A percentile compares a stretch with the other conserved stretches of the same genome.
phyloP scores from a whole-genome alignment of 73 alveolate genomes.

The Paramecium primaurelia region DNA sequence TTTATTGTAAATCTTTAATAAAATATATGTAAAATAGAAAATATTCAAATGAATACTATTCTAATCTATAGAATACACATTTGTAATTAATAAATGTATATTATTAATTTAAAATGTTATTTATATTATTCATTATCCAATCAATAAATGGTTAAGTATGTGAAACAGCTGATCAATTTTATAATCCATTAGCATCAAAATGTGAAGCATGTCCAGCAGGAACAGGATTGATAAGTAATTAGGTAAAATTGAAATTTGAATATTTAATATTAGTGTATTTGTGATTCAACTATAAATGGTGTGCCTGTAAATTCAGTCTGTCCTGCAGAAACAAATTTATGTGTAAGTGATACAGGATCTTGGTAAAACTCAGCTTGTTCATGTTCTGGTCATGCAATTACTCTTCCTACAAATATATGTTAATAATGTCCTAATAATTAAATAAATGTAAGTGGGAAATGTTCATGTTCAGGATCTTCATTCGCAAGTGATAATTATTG shows the following conservation, averaged over 20 bases:
- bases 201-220: background rate
- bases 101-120: background rate
- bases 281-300: background rate
- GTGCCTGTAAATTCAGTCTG: background rate
- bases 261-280: background rate
- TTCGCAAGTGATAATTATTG: background rate
- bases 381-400: constrained; percentile 26
- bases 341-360: background rate
- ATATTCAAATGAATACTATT: background rate
- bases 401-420: background rate
- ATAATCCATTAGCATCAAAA: background rate
- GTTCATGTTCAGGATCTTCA: background rate
- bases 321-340: background rate
- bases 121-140: background rate
- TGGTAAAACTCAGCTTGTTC: background rate
- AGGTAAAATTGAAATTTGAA: background rate
- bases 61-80: background rate
- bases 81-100: background rate
- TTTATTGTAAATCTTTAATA: no score
- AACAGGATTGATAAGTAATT: background rate
- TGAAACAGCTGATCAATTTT: background rate
- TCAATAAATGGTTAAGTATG: background rate
- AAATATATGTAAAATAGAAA: no score
- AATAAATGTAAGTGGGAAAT: background rate
- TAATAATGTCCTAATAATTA: constrained; percentile 25